Evolutionary conservation across 306 rosid genomes (phyloP), one percentile per base, ranked within the genome.

Genomic region (Ammopiptanthus mongolicus): DNA sequence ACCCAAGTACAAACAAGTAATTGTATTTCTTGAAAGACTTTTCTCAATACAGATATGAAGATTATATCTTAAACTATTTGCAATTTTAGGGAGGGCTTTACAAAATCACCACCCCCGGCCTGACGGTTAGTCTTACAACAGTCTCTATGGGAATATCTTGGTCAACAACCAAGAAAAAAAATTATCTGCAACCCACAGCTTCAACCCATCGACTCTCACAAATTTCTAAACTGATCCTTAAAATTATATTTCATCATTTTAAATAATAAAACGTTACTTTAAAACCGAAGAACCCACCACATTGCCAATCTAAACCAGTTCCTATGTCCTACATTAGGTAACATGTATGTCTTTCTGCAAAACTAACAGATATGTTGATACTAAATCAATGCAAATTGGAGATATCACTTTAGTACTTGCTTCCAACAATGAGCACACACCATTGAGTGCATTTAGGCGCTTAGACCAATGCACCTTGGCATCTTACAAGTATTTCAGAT

Each of bases 401-500:
- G 34, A 37, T 13, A 15, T 60, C 51, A 67, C 23, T 80, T 74
- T 9, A 66, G 69, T 52, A 41, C 18, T 21, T 66, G 80, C 50
- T 56, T 42, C 51, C 12, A 65, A 23, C 25, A 74, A 59, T 28
- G 52, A 68, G 6, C 42, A 51, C 51, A 18, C 47, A 22, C 52
- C 21, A 31, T 21, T 13, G n/a, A 19, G 37, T 46, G 17, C 13
- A 37, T 22, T n/a, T 29, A n/a, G 34, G 62, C 57, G 65, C 56
- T 42, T 39, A 39, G 42, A 75, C 28, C 14, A 60, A 60, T 56
- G 52, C 36, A 75, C 36, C 42, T 25, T 28, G 46, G 64, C 29
- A 69, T 60, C 71, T 34, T 10, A 62, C 33, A 78, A 59, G 25
- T 33, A 59, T 47, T 60, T 46, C 52, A 76, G 34, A 66, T 55